Evolutionary conservation across 2,329 filamentous ascomycete genomes (phyloP), one percentile per base, ranked within the genome.

Genomic region (Paracorniculantispora psalliotae): DNA sequence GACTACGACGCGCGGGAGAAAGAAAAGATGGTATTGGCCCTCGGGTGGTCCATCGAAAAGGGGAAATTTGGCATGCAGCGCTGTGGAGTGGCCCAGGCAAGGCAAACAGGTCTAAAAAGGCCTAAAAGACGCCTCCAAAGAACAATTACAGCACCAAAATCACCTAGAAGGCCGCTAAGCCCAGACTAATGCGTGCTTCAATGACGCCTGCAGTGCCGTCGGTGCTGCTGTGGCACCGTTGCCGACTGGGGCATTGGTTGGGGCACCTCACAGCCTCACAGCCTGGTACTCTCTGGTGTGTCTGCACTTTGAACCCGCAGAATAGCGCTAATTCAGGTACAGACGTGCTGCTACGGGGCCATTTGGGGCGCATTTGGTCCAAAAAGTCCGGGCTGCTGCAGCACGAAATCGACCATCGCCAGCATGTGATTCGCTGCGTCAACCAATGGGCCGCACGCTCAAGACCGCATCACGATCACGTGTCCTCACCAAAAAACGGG

Each of bases 51-150:
- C 39, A 56, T 57, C 60, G 50, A 72, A 73, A 73, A 73, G 71
- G 71, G 71, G 72, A 73, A 73, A 72, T 71, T 71, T 70, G 64
- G 57, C 64, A 67, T 64, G 60, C 46, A 51, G 13, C 28, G 49
- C 15, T 49, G 54, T 46, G 54, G 54, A 57, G 54, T 37, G 39
- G n/a, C 19, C n/a, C 17, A 15, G 33, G 33, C 10, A 37, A 4
- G 33, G 10, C 33, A 13, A 37, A 15, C 12, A 37, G 12, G 33
- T 15, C 10, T 37, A 37, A 12, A 37, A 37, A 3, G 33, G 30
- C 30, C 30, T 33, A 33, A 33, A 33, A 12, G 30, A 12, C n/a
- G n/a, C 7, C 6, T 33, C 7, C 12, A 33, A 33, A 12, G 30
- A 33, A 33, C 30, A 6, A 12, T 12, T 33, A 33, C n/a, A 17